Conservation (phyloP, 73 alveolate genomes). For the Uronychia setigera region DNA sequence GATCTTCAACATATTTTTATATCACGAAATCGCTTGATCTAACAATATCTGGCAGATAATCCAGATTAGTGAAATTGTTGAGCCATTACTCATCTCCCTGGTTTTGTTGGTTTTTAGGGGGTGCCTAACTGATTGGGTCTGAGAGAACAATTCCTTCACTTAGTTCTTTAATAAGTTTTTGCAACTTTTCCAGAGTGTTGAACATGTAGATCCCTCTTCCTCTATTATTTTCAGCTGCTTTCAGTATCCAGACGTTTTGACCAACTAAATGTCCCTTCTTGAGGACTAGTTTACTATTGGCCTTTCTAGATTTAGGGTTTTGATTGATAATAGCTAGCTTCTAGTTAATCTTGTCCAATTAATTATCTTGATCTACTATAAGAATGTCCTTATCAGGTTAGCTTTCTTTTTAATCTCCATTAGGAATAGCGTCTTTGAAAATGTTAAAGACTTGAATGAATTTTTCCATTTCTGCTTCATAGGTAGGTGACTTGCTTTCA, state of each 20-base stretch:
- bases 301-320: background rate
- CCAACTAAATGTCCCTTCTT: conserved; percentile 17
- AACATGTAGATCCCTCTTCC: conserved; percentile 84
- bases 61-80: conserved; percentile 20
- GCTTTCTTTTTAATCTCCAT: no score
- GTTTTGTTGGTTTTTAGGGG: conserved; percentile 72
- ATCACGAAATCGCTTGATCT: conserved; percentile 68
- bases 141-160: conserved; percentile 92
- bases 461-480: conserved; percentile 3
- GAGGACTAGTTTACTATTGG: background rate
- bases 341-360: background rate
- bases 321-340: background rate
- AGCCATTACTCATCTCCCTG: background rate
- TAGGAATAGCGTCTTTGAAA: no score
- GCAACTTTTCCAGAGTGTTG: conserved; percentile 37
- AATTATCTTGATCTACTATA: conserved; percentile 14
- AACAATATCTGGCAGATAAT: conserved; percentile 75
- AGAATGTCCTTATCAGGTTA: no score
- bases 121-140: conserved; percentile 90
- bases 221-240: conserved; percentile 78
- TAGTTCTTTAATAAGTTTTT: conserved; percentile 93
- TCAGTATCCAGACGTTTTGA: conserved; percentile 80
- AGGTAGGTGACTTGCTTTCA: background rate
- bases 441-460: conserved; percentile 4
- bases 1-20: conserved; percentile 87